Evolutionary conservation across 2,329 filamentous ascomycete genomes (phyloP).

Genomic region (Cladorrhinum sp.): DNA sequence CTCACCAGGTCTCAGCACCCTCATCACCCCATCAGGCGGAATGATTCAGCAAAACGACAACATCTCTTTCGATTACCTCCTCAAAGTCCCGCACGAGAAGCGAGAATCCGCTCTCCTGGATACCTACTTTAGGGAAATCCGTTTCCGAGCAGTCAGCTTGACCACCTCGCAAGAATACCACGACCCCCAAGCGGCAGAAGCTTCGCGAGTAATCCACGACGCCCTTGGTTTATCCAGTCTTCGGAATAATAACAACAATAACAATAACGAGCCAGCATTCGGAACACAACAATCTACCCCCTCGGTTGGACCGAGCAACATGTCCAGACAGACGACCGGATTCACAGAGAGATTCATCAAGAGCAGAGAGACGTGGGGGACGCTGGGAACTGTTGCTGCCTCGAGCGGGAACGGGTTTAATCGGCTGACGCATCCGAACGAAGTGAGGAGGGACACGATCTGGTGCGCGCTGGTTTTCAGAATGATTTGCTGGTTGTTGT

Average conservation of each 20-base stretch:
- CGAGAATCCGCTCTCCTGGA: conserved; percentile 32
- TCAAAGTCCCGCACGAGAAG: conserved; percentile 29
- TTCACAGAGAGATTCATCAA: too few species aligned
- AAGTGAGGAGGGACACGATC: conserved; percentile 33
- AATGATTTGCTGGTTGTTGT: conserved; percentile 56
- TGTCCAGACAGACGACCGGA: neutral
- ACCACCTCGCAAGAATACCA: conserved; percentile 3
- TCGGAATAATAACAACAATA: neutral
- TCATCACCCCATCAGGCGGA: neutral
- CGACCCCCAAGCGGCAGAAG: conserved; percentile 11
- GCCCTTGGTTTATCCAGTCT: neutral
- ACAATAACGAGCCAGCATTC: neutral
- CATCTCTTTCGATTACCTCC: conserved; percentile 28
- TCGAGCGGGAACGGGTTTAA: too few species aligned
- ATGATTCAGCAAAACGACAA: conserved; percentile 2
- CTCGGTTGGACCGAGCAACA: neutral
- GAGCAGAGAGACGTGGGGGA: neutral
- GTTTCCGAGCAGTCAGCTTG: conserved; percentile 24
- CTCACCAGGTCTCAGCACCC: neutral
- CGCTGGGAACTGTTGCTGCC: neutral
- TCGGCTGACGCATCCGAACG: neutral
- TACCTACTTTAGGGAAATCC: conserved; percentile 33
- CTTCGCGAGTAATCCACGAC: conserved; percentile 14
- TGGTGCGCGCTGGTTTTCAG: conserved; percentile 54
- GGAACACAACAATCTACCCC: neutral